These are phyloP conservation scores for Umbelopsis sp. DNA, from an alignment of 192 early-diverging fungal species.

Conservation along the genomic window DNA sequence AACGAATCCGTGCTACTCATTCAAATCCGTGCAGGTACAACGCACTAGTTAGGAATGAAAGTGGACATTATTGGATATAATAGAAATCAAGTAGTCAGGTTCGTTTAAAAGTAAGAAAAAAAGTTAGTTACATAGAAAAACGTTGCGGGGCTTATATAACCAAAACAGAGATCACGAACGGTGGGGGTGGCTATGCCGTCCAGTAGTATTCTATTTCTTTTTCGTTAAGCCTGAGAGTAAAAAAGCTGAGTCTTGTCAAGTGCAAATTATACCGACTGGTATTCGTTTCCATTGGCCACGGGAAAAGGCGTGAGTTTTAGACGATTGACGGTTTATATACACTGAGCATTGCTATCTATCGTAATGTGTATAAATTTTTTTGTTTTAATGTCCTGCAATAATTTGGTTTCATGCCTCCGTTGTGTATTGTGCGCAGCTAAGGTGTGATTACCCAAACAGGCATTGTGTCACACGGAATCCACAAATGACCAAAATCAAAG, in stretches of 20 bases:
- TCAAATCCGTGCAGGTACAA: slow-evolving; percentile 6
- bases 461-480: too few species aligned
- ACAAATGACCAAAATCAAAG: too few species aligned
- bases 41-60: neutral
- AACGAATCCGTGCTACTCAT: neutral
- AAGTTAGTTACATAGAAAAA: neutral
- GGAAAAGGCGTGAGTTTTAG: too few species aligned
- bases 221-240: too few species aligned
- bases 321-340: too few species aligned
- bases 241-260: too few species aligned
- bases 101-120: neutral
- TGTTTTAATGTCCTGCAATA: neutral
- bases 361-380: neutral
- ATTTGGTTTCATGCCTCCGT: neutral
- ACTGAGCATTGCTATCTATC: too few species aligned
- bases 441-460: too few species aligned
- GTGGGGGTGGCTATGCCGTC: neutral
- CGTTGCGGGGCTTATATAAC: neutral
- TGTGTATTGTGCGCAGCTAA: neutral
- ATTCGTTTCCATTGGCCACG: too few species aligned
- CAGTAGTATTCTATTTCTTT: neutral
- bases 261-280: too few species aligned
- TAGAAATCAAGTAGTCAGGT: neutral
- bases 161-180: neutral
- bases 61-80: slow-evolving; percentile 3